Base-by-base conservation (phyloP, 768 basidiomycete genomes). In the Trichaptum fuscoviolaceum region DNA sequence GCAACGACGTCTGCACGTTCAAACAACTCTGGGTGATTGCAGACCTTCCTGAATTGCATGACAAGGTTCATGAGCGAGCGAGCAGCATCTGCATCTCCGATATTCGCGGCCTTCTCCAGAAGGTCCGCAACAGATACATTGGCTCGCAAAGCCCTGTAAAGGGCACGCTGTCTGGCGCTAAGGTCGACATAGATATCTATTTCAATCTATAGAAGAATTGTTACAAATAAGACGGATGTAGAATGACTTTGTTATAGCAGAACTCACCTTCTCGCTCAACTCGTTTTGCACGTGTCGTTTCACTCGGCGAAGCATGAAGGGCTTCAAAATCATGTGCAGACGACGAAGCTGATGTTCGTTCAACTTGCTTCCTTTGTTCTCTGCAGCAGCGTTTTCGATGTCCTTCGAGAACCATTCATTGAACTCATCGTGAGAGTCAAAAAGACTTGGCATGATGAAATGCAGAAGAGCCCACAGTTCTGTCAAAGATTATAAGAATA, bases 321-420 rank as follows among this genome's bases (percentile, higher is more conserved):
- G 97, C 73, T 99, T 98, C 71, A 99, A 82, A 67, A 99, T 99
- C 94, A 99, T 97, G 74, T 99, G 97, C 67, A 99, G 78, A 57
- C 97, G 88, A 62, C 95, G 87, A 58, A 99, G 80, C 75, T 99
- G 97, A 75, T 97, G 90, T 74, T 97, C 96, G 73, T 96, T 97
- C 70, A 99, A 82, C 74, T 89, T 92, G 76, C 90, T 88, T 6
- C 92, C 93, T 71, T 93, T 92, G 74, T 95, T 95, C 76, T 95
- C 95, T 4, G 87, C 87, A 5, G 59, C 59, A 20, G 93, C 94
- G 73, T 92, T 96, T 80, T 99, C 97, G 64, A 99, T 98, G 73
- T 98, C 97, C 77, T 98, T 97, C 12, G 96, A 97, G 76, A 99
- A 99, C 97, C 97, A 99, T 76, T 99, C 96, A 74, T 92, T 95